Conservation (phyloP, 164 flowering plant genomes). For the Euptelea pleiosperma region DNA sequence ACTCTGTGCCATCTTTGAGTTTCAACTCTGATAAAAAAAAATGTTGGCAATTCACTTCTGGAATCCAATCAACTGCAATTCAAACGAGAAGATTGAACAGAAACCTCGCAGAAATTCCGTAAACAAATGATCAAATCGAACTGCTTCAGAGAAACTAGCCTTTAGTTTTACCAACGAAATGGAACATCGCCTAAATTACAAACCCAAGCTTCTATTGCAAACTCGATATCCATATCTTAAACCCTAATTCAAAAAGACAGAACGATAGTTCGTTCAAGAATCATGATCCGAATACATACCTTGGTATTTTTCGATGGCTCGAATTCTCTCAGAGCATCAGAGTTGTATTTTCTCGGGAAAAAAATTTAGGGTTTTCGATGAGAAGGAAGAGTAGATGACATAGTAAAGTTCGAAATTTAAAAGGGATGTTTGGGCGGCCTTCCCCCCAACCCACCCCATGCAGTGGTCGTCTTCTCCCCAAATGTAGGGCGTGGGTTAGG, state of each 20-base stretch:
- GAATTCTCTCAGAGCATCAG: too few relatives aligned
- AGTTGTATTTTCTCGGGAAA: too few relatives aligned
- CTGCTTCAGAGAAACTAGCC: slow-evolving; percentile 8
- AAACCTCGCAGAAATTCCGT: neutral
- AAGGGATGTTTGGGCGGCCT: too few relatives aligned
- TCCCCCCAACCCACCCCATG: too few relatives aligned
- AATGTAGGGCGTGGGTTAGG: too few relatives aligned
- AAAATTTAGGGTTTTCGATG: slow-evolving; percentile 6
- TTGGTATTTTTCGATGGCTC: neutral
- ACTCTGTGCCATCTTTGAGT: slow-evolving; percentile 51
- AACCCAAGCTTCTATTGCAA: slow-evolving; percentile 15
- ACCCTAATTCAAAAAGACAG: slow-evolving; percentile 13
- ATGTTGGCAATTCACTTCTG: slow-evolving; percentile 14
- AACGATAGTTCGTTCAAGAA: neutral
- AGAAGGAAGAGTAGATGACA: neutral
- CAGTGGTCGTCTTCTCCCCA: too few relatives aligned
- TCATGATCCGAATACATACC: slow-evolving; percentile 4
- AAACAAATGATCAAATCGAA: neutral
- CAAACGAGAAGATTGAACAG: neutral
- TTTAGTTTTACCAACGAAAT: slow-evolving; percentile 5
- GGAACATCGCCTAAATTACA: slow-evolving; percentile 24
- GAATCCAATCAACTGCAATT: neutral
- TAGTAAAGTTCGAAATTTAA: slow-evolving; percentile 10
- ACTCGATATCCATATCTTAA: slow-evolving; percentile 16
- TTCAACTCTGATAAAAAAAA: slow-evolving; percentile 6